phyloP scores from a whole-genome alignment of 1,139 yeast genomes.

The Pichia sp. region DNA sequence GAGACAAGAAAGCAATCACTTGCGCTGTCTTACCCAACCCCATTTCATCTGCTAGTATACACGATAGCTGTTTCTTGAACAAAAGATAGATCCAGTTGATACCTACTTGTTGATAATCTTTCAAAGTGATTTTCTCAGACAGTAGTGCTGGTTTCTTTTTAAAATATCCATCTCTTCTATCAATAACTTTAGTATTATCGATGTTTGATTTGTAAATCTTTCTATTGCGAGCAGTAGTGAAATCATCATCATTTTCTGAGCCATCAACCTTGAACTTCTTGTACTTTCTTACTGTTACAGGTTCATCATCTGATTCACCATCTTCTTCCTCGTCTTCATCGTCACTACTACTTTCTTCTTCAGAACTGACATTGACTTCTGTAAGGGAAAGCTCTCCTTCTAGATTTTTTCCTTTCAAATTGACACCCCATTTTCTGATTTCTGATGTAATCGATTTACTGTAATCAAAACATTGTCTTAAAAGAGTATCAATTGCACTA shows the following conservation, averaged over 20 bases:
- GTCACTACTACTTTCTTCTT: constrained; percentile 29
- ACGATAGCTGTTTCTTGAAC: constrained; percentile 71
- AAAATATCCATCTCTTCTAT: constrained; percentile 41
- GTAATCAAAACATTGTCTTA: constrained; percentile 72
- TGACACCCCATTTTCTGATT: constrained; percentile 82
- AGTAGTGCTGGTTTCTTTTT: constrained; percentile 64
- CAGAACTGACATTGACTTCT: constrained; percentile 34
- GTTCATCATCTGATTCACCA: not conserved
- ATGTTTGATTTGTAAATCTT: constrained; percentile 8
- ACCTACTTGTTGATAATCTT: constrained; percentile 92
- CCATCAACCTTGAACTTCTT: constrained; percentile 17
- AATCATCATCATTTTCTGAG: constrained; percentile 16
- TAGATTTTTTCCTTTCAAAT: constrained; percentile 45
- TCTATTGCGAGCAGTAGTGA: constrained; percentile 1
- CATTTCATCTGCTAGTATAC: constrained; percentile 97
- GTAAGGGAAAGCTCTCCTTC: constrained; percentile 51
- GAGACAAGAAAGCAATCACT: constrained; percentile 87
- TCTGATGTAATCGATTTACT: constrained; percentile 66
- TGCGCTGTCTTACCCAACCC: constrained; percentile 96
- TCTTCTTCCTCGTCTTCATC: constrained; percentile 3
- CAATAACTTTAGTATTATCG: constrained; percentile 6
- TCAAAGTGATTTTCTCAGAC: constrained; percentile 57
- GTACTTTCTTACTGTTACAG: constrained; percentile 6
- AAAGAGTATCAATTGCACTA: constrained; percentile 86
- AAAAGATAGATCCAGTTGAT: constrained; percentile 84